These are phyloP conservation scores for Colletotrichum sp. DNA, from an alignment of 2,329 filamentous ascomycete species.

Conservation along the genomic window DNA sequence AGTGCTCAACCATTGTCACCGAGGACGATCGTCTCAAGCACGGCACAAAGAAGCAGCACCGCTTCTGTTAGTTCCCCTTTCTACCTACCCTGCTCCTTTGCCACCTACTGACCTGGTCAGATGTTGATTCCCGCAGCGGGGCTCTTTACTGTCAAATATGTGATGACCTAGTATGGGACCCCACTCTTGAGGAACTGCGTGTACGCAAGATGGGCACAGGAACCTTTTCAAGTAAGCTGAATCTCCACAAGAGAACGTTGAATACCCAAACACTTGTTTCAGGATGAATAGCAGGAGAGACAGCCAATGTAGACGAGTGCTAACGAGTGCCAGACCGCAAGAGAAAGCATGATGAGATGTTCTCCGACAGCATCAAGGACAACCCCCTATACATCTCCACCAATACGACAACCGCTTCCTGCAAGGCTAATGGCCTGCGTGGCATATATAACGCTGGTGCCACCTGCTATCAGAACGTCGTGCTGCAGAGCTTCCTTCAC, in stretches of 20 bases:
- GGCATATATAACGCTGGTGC: constrained; percentile 98
- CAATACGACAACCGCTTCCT: constrained; percentile 82
- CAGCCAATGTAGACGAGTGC: not conserved
- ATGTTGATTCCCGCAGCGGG: constrained; percentile 79
- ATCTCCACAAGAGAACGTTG: not conserved
- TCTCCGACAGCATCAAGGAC: constrained; percentile 68
- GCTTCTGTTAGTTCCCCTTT: constrained; percentile 68
- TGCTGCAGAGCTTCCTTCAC: constrained; percentile 91
- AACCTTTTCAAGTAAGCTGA: constrained; percentile 64
- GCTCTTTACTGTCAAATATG: constrained; percentile 82
- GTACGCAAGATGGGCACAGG: constrained; percentile 72
- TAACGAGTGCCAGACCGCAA: constrained; percentile 62
- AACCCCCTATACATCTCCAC: constrained; percentile 78
- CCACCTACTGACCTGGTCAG: constrained; percentile 47
- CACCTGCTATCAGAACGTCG: constrained; percentile 97
- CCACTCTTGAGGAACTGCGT: constrained; percentile 77
- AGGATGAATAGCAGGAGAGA: not conserved
- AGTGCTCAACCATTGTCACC: constrained; percentile 73
- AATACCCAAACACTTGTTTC: not conserved
- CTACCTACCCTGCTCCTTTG: not conserved
- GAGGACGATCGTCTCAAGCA: constrained; percentile 72
- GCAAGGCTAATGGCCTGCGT: constrained; percentile 84
- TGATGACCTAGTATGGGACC: constrained; percentile 83
- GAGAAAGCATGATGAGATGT: constrained; percentile 76
- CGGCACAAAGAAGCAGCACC: constrained; percentile 71